These are phyloP conservation scores for Lachancea fermentati DNA, from an alignment of 805 yeast species.

Conservation along the genomic window DNA sequence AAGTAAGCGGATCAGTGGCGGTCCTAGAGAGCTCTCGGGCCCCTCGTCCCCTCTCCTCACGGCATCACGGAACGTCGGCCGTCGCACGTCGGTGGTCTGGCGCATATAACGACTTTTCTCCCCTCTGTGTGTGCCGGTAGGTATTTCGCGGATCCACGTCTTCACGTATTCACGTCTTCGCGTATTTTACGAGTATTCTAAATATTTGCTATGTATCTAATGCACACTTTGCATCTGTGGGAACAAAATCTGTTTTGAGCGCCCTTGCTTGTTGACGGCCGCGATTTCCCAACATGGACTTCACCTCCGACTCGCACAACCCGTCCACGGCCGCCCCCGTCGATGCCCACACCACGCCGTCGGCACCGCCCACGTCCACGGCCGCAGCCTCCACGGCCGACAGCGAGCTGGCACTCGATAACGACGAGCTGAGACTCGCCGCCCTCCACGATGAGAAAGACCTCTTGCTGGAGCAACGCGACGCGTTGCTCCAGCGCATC, in stretches of 20 bases:
- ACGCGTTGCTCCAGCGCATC: constrained; percentile 16
- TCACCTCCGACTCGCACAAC: constrained; percentile 22
- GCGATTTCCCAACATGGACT: no score
- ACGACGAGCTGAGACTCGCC: constrained; percentile 14
- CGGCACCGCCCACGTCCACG: no score
- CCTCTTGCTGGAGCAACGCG: constrained; percentile 14
- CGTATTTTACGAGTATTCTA: no score
- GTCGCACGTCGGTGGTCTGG: no score
- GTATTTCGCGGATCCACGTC: no score
- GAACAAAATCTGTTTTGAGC: neutral
- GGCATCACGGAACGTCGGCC: no score
- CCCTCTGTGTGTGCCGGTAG: neutral
- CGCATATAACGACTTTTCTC: neutral
- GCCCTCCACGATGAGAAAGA: constrained; percentile 21
- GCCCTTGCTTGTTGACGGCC: no score
- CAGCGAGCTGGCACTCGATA: constrained; percentile 9
- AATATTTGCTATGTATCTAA: neutral
- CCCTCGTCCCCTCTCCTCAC: no score
- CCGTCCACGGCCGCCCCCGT: no score
- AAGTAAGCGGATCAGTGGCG: neutral
- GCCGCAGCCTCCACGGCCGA: constrained; percentile 2
- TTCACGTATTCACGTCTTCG: no score
- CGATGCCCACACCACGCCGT: no score
- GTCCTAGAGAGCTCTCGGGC: no score
- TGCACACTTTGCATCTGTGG: neutral